These are phyloP conservation scores for Phylloporus scabripes DNA, from an alignment of 768 basidiomycete species.

Conservation along the genomic window DNA sequence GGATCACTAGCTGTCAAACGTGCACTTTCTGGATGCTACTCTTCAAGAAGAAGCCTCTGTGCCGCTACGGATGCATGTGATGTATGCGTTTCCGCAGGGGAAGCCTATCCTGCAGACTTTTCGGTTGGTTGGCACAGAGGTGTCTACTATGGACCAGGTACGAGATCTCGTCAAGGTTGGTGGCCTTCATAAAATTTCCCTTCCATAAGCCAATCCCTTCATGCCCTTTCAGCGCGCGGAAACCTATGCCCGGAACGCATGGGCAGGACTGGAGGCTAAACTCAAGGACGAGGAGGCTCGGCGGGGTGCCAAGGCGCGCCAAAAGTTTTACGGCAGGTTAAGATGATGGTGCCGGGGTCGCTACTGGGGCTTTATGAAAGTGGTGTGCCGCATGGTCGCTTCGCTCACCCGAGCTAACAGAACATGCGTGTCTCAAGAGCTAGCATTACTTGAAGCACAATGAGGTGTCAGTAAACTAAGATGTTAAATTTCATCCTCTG, in stretches of 20 bases:
- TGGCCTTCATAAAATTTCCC: background rate
- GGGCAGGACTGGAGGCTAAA: conserved; percentile 53
- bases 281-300: conserved; percentile 60
- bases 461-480: background rate
- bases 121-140: conserved; percentile 58
- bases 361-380: no score
- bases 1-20: conserved; percentile 43
- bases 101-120: conserved; percentile 53
- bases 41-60: conserved; percentile 65
- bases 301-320: conserved; percentile 54
- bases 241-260: conserved; percentile 55
- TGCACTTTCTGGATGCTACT: conserved; percentile 72
- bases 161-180: conserved; percentile 51
- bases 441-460: no score
- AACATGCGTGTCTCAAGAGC: background rate
- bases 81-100: conserved; percentile 53
- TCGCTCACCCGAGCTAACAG: no score
- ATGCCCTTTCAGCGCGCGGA: conserved; percentile 56
- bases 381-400: no score
- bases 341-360: conserved; percentile 6
- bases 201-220: conserved; percentile 36
- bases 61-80: conserved; percentile 52
- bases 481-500: conserved; percentile 24
- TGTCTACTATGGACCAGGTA: conserved; percentile 45
- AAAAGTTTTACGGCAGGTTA: conserved; percentile 38